Evolutionary conservation across 495 filamentous ascomycete genomes (phyloP).

Genomic region (Jackrogersella multiformis): DNA sequence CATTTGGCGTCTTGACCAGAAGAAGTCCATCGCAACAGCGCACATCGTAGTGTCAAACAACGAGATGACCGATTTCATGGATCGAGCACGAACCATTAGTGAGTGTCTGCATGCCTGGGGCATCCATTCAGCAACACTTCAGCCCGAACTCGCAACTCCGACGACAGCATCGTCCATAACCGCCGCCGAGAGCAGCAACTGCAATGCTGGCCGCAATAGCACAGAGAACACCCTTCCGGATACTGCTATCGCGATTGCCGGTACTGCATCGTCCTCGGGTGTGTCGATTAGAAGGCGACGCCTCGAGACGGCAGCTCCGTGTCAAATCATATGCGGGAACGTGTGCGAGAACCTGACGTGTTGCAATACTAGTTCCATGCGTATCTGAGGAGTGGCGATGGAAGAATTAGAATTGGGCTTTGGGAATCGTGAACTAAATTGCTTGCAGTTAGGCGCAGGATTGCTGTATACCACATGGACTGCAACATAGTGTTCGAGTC

Average conservation of each 20-base stretch:
- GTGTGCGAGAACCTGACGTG: conserved; percentile 47
- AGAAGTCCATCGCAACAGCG: conserved; percentile 85
- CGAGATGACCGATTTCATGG: conserved; percentile 75
- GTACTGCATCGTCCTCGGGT: conserved; percentile 5
- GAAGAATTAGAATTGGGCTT: neutral
- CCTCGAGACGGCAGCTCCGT: conserved; percentile 24
- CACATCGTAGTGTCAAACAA: conserved; percentile 80
- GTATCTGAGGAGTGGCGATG: conserved; percentile 14
- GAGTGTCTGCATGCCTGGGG: conserved; percentile 91
- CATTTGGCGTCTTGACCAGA: conserved; percentile 91
- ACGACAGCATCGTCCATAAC: neutral
- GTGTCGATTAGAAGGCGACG: conserved; percentile 45
- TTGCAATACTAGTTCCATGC: conserved; percentile 38
- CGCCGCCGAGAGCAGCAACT: neutral
- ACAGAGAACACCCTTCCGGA: neutral
- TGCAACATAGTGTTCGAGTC: neutral
- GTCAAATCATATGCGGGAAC: conserved; percentile 48
- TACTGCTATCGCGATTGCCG: neutral
- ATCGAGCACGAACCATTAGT: conserved; percentile 74
- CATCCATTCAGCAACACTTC: conserved; percentile 90
- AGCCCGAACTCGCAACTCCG: conserved; percentile 70
- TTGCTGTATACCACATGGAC: neutral
- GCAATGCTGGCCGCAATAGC: neutral
- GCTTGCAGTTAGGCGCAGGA: neutral
- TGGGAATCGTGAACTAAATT: neutral